Evolutionary conservation across 495 filamentous ascomycete genomes (phyloP), one percentile per base, ranked within the genome.

Genomic region (Podospora pseudopauciseta): DNA sequence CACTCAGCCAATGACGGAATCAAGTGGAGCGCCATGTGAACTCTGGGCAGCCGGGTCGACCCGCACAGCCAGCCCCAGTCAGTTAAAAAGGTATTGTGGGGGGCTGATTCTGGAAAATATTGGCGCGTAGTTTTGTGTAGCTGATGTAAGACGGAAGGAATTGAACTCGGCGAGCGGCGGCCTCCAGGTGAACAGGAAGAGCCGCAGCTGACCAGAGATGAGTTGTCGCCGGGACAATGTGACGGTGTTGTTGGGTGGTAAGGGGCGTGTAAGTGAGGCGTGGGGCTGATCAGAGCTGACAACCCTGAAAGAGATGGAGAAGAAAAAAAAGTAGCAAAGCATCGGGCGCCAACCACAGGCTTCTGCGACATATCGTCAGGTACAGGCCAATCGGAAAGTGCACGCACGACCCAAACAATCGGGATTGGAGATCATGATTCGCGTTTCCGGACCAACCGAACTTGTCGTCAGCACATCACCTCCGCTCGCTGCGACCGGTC

Each of bases 381-480:
- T 57, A 63, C 73, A 68, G 71, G 28, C 73, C 71, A 74, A 74
- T 74, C 70, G 72, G 72, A 63, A 27, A 58, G 15, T 57, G 61
- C 23, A 30, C 32, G 61, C 23, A 30, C 32, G 57, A 58, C 57
- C 57, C 67, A 65, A 54, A 39, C 44, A 54, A 7, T 19, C n/a
- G 55, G 65, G 70, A 63, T 68, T 68, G 65, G 55, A 30, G 59
- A 63, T 30, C 61, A 58, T 55, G 62, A 71, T 71, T 67, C 64
- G 69, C 26, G 65, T 4, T 65, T 64, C 65, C 39, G 72, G 32
- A 68, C 53, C 61, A 67, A 61, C 66, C 73, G 59, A 63, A 66
- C 28, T 60, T 32, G 64, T 60, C 65, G 70, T 34, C 64, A 20
- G 63, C 66, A 49, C n/a, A 60, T 65, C 65, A 39, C 49, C 57